These are phyloP conservation scores for Mollisia scopiformis DNA, from an alignment of 2,329 filamentous ascomycete species.

Conservation along the genomic window DNA sequence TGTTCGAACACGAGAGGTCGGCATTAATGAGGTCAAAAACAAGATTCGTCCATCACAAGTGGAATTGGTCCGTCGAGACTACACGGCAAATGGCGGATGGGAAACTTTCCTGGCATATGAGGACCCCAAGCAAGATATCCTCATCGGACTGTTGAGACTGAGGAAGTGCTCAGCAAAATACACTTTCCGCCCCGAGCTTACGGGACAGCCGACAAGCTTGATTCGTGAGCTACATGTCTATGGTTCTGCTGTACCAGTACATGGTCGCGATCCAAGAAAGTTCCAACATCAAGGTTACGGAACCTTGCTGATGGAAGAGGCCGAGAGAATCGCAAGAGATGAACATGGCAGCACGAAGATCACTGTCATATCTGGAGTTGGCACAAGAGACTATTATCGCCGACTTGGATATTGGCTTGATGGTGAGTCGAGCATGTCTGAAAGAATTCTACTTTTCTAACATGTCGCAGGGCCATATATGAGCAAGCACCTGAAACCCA, in stretches of 20 bases:
- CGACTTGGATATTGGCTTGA: slow-evolving; percentile 94
- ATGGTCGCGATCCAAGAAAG: slow-evolving; percentile 91
- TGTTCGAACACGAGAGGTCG: slow-evolving; percentile 93
- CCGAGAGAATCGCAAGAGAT: slow-evolving; percentile 89
- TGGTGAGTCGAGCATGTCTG: slow-evolving; percentile 71
- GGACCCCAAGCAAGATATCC: slow-evolving; percentile 96
- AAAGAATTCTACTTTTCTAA: slow-evolving; percentile 6
- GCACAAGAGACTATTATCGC: slow-evolving; percentile 91
- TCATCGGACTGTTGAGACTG: slow-evolving; percentile 86
- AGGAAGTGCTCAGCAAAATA: slow-evolving; percentile 90
- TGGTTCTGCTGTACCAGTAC: slow-evolving; percentile 94
- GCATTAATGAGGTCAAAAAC: slow-evolving; percentile 98
- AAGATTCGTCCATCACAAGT: slow-evolving; percentile 97
- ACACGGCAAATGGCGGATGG: slow-evolving; percentile 94
- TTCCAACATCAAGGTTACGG: slow-evolving; percentile 99
- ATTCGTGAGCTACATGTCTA: slow-evolving; percentile 97
- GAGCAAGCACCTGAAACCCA: slow-evolving; percentile 36
- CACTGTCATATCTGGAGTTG: slow-evolving; percentile 96
- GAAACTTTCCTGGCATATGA: slow-evolving; percentile 98
- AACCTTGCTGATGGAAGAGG: slow-evolving; percentile 96
- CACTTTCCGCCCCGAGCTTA: slow-evolving; percentile 88
- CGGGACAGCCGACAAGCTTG: slow-evolving; percentile 83
- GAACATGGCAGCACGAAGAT: slow-evolving; percentile 95
- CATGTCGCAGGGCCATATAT: slow-evolving; percentile 34
- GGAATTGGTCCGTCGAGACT: slow-evolving; percentile 91